A percentile compares a stretch with the other conserved stretches of the same genome.
These are phyloP conservation scores for Candida albicans DNA, from an alignment of 1,139 yeast species.

Conservation along the genomic window DNA sequence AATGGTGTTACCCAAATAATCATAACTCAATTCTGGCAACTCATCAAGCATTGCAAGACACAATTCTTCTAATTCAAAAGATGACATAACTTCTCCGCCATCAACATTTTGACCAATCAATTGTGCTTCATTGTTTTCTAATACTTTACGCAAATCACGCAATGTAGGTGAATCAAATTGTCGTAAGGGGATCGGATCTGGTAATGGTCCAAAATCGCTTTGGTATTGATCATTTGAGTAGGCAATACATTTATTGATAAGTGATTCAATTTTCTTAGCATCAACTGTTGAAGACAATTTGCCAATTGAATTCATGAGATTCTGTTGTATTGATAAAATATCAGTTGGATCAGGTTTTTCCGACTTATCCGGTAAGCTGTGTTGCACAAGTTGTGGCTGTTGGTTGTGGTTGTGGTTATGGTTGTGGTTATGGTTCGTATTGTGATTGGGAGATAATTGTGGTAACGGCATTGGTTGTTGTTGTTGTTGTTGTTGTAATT, in stretches of 20 bases:
- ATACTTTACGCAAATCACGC: slow-evolving; percentile 54
- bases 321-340: slow-evolving; percentile 24
- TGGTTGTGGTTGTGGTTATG: slow-evolving; percentile 6
- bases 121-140: slow-evolving; percentile 45
- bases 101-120: slow-evolving; percentile 4
- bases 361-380: slow-evolving; percentile 9
- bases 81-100: slow-evolving; percentile 23
- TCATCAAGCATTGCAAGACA: slow-evolving; percentile 86
- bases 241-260: slow-evolving; percentile 31
- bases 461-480: background rate
- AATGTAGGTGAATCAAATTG: slow-evolving; percentile 87
- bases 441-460: background rate
- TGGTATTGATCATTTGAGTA: slow-evolving; percentile 38
- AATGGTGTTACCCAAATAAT: slow-evolving; percentile 92
- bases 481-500: slow-evolving; percentile 3
- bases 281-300: slow-evolving; percentile 26
- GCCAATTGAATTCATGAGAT: slow-evolving; percentile 23
- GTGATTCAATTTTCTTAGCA: slow-evolving; percentile 30
- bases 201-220: slow-evolving; percentile 65
- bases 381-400: slow-evolving; percentile 2
- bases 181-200: slow-evolving; percentile 61
- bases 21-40: slow-evolving; percentile 87
- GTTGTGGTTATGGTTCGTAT: background rate
- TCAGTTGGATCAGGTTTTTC: slow-evolving; percentile 25
- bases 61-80: slow-evolving; percentile 72